Conservation (phyloP, 2,329 filamentous ascomycete genomes). For the Coniochaeta sp. region DNA sequence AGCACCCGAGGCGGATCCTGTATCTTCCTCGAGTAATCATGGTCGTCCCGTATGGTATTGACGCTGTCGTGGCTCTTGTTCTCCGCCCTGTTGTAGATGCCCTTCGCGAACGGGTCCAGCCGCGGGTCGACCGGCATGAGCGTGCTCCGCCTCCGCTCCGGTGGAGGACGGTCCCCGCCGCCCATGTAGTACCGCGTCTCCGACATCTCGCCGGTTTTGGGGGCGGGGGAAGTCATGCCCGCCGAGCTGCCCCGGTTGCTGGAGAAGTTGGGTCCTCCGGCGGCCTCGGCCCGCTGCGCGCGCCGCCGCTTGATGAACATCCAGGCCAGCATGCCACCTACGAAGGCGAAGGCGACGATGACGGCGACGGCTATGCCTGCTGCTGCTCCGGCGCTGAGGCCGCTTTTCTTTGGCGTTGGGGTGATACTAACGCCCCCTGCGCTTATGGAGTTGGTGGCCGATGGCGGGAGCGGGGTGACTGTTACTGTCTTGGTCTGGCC, state of each 20-base stretch:
- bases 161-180: neutral
- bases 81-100: conserved; percentile 44
- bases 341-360: conserved; percentile 32
- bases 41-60: conserved; percentile 56
- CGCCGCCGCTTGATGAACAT: conserved; percentile 28
- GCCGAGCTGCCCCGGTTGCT: conserved; percentile 45
- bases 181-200: conserved; percentile 14
- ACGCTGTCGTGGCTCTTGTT: conserved; percentile 58
- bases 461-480: conserved; percentile 32
- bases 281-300: conserved; percentile 33
- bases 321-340: conserved; percentile 33
- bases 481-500: conserved; percentile 50
- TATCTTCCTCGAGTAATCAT: conserved; percentile 58
- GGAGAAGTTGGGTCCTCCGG: conserved; percentile 35
- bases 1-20: conserved; percentile 46
- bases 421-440: neutral
- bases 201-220: conserved; percentile 35
- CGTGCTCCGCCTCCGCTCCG: conserved; percentile 36
- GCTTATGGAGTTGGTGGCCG: conserved; percentile 16
- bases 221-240: conserved; percentile 33
- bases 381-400: conserved; percentile 38
- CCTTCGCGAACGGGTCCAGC: conserved; percentile 53
- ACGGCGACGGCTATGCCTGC: conserved; percentile 48
- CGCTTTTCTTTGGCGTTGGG: conserved; percentile 11
- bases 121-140: conserved; percentile 56